Evolutionary conservation across 352 stramenopile genomes (phyloP), one percentile per base, ranked within the genome.

Genomic region (Globisporangium carolinianum): DNA sequence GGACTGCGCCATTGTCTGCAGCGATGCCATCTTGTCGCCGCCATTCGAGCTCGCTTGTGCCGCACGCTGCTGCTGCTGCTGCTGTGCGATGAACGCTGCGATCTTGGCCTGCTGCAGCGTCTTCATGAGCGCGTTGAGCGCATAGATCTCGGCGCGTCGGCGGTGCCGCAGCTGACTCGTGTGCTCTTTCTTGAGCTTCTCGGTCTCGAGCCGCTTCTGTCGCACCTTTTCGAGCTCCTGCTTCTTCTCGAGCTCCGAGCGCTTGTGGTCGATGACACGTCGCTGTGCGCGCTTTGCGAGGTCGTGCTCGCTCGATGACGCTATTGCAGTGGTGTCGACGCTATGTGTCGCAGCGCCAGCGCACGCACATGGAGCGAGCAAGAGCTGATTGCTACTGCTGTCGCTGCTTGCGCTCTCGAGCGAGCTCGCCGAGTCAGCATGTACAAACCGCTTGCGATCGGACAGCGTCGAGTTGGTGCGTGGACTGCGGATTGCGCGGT

Each of bases 81-180:
- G 66, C 0, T 67, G 67, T 5, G 65, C 60, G 47, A 89, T 72
- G 39, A 75, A 89, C 18, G 51, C 56, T 1, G 71, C 60, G 52
- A 87, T 72, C 62, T 89, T 89, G 14, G 75, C 75, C 53, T 87
- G 79, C 52, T 89, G 79, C 15, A 89, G 58, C 53, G 85, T 65
- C 12, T 73, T 65, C 54, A 89, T 62, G 17, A 87, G 64, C 9
- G 79, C 72, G 52, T 89, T 87, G 4, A 89, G 69, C 24, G 79
- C 76, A 65, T 89, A 89, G 53, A 89, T 89, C 61, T 89, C 79
- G 18, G 79, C 73, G 17, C 79, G 78, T 9, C 78, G 74, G 1
- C 75, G 72, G 37, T 78, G 70, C 47, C 79, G 79, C 46, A 67
- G 66, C 41, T 75, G 63, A 2, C 51, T 67, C n/a, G 69, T 65